Evolutionary conservation across 1,284 basidiomycete genomes (phyloP).

Genomic region (Exsudoporus floridanus): DNA sequence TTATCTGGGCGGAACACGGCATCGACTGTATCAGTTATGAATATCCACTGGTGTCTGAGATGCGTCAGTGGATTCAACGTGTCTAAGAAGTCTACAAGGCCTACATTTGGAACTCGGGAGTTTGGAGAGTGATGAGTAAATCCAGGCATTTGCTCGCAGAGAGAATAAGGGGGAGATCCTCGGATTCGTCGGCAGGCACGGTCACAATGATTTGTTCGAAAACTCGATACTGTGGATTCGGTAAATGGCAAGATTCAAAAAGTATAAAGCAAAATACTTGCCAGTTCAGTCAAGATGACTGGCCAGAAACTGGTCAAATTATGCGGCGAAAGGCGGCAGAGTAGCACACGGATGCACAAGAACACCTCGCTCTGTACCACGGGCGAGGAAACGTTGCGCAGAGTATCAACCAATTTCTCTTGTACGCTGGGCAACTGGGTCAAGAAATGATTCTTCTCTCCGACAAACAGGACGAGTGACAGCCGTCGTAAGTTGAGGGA

Average conservation of each 20-base stretch:
- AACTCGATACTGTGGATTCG: constrained; percentile 59
- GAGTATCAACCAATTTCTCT: constrained; percentile 93
- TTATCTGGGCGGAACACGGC: constrained; percentile 86
- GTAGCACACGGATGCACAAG: constrained; percentile 86
- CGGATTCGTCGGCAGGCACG: constrained; percentile 74
- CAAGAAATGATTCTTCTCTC: constrained; percentile 88
- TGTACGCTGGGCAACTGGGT: constrained; percentile 90
- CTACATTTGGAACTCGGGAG: constrained; percentile 97
- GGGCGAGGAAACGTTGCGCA: constrained; percentile 79
- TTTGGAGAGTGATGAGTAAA: constrained; percentile 86
- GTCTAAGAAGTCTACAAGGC: constrained; percentile 23
- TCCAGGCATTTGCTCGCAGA: constrained; percentile 95
- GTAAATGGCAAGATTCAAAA: constrained; percentile 15
- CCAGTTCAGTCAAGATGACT: constrained; percentile 89
- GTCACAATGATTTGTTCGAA: constrained; percentile 66
- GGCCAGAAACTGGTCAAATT: constrained; percentile 98
- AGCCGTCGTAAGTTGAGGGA: constrained; percentile 87
- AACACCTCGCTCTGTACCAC: constrained; percentile 94
- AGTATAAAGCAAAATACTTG: constrained; percentile 36
- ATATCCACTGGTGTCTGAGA: constrained; percentile 95
- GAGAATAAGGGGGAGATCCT: constrained; percentile 79
- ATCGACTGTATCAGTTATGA: constrained; percentile 96
- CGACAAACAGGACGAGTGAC: constrained; percentile 82
- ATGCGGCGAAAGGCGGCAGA: constrained; percentile 89
- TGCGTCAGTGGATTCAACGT: constrained; percentile 8